These are phyloP conservation scores for Gleditsia sinensis DNA, from an alignment of 306 rosid species.

Conservation along the genomic window DNA sequence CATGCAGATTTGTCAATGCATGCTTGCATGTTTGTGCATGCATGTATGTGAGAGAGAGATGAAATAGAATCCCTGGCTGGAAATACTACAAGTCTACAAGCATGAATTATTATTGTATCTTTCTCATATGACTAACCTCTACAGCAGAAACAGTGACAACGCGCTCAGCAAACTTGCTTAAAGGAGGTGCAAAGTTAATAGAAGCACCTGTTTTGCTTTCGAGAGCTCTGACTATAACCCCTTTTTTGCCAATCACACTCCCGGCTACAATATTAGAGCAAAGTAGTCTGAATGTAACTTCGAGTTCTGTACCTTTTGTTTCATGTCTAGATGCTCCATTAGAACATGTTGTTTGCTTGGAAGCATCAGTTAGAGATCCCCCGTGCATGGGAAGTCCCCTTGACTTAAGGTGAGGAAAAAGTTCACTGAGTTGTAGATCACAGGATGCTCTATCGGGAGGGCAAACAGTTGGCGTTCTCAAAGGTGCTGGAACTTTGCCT, in stretches of 20 bases:
- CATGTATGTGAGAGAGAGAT: neutral
- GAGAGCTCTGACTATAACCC: slow-evolving; percentile 53
- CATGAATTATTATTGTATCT: slow-evolving; percentile 10
- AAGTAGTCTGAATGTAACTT: slow-evolving; percentile 61
- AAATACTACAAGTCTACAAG: slow-evolving; percentile 11
- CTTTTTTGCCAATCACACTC: slow-evolving; percentile 64
- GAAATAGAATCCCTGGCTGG: neutral
- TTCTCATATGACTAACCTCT: slow-evolving; percentile 55
- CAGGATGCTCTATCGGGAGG: slow-evolving; percentile 34
- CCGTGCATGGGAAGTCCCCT: slow-evolving; percentile 41
- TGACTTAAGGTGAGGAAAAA: slow-evolving; percentile 50
- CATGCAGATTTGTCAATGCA: slow-evolving; percentile 19
- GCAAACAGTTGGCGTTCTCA: slow-evolving; percentile 20
- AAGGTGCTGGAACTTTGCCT: slow-evolving; percentile 32
- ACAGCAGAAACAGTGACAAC: slow-evolving; percentile 58
- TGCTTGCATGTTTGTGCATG: neutral
- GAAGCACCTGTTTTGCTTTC: slow-evolving; percentile 67
- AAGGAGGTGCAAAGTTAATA: slow-evolving; percentile 58
- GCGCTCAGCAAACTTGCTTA: slow-evolving; percentile 52
- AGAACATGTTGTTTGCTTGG: slow-evolving; percentile 22
- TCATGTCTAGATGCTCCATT: slow-evolving; percentile 31
- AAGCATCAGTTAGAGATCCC: slow-evolving; percentile 29
- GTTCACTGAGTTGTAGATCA: slow-evolving; percentile 32
- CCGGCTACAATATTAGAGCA: slow-evolving; percentile 65
- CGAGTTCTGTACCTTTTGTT: slow-evolving; percentile 28